phyloP scores from a whole-genome alignment of 352 stramenopile species.

The Pythium rhizo-oryzae region DNA sequence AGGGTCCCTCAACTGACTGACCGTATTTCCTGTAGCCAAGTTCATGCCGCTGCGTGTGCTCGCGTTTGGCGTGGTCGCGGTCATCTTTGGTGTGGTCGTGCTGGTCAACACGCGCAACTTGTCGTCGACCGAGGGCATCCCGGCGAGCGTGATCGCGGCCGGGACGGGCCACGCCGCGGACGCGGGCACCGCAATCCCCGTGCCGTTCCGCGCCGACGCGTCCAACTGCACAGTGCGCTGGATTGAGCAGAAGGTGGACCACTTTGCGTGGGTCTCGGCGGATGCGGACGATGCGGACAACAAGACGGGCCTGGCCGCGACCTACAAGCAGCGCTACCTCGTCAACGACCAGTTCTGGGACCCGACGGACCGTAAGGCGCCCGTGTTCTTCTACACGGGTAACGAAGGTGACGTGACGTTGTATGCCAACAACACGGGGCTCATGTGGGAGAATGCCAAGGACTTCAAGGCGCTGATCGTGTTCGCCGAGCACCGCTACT shows the following conservation, averaged over 20 bases:
- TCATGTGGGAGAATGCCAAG: conserved; percentile 95
- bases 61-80: conserved; percentile 43
- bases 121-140: conserved; percentile 44
- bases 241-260: conserved; percentile 90
- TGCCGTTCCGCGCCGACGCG: conserved; percentile 40
- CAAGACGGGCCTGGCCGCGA: conserved; percentile 36
- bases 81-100: conserved; percentile 67
- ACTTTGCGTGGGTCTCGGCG: conserved; percentile 76
- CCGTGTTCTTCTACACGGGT: conserved; percentile 94
- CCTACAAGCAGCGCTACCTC: conserved; percentile 90
- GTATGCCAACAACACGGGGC: conserved; percentile 94
- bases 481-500: conserved; percentile 97
- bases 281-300: conserved; percentile 26
- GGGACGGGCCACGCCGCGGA: conserved; percentile 1
- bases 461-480: conserved; percentile 91
- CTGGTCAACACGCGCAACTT: conserved; percentile 74
- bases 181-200: neutral
- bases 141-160: conserved; percentile 37
- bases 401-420: conserved; percentile 95
- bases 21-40: neutral
- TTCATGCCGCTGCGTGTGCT: conserved; percentile 54
- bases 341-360: conserved; percentile 89
- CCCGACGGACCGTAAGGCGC: conserved; percentile 57
- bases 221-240: conserved; percentile 85
- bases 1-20: conserved; percentile 10